Evolutionary conservation across 2,329 filamentous ascomycete genomes (phyloP).

Genomic region (Trichoderma harzianum): DNA sequence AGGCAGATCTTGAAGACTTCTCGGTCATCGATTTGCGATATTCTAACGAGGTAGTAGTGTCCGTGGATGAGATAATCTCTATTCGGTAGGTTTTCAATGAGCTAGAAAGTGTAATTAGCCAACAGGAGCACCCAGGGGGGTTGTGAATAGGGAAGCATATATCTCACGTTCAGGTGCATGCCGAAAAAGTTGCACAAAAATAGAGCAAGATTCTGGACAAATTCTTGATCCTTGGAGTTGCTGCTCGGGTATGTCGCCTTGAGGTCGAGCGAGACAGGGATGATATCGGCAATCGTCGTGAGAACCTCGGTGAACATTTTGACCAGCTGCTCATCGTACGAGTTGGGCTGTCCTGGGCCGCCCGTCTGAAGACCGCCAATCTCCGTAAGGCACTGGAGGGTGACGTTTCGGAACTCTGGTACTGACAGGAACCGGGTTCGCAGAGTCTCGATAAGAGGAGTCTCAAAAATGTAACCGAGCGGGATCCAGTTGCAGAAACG

Average conservation of each 20-base stretch:
- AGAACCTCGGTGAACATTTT: slow-evolving; percentile 98
- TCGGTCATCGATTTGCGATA: slow-evolving; percentile 96
- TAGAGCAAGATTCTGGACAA: slow-evolving; percentile 92
- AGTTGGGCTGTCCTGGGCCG: slow-evolving; percentile 59
- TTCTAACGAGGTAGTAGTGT: slow-evolving; percentile 96
- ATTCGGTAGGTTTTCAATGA: slow-evolving; percentile 95
- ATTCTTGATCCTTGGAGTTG: slow-evolving; percentile 92
- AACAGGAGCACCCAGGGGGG: not conserved
- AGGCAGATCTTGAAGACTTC: slow-evolving; percentile 99
- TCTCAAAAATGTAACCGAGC: slow-evolving; percentile 97
- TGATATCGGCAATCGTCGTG: slow-evolving; percentile 84
- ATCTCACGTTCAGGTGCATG: slow-evolving; percentile 73
- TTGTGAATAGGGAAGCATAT: not conserved
- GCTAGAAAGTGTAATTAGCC: slow-evolving; percentile 40
- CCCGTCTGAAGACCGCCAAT: slow-evolving; percentile 92
- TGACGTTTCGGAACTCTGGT: slow-evolving; percentile 94
- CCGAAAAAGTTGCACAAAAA: slow-evolving; percentile 98
- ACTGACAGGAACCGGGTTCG: slow-evolving; percentile 88
- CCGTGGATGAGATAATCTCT: slow-evolving; percentile 91
- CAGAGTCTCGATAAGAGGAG: slow-evolving; percentile 88
- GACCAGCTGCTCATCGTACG: slow-evolving; percentile 92
- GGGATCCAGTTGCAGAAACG: slow-evolving; percentile 99
- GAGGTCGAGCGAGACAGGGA: slow-evolving; percentile 84
- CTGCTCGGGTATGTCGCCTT: slow-evolving; percentile 89
- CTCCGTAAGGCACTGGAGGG: slow-evolving; percentile 93